Evolutionary conservation across 768 basidiomycete genomes (phyloP).

Genomic region (Coprinopsis marcescibilis): DNA sequence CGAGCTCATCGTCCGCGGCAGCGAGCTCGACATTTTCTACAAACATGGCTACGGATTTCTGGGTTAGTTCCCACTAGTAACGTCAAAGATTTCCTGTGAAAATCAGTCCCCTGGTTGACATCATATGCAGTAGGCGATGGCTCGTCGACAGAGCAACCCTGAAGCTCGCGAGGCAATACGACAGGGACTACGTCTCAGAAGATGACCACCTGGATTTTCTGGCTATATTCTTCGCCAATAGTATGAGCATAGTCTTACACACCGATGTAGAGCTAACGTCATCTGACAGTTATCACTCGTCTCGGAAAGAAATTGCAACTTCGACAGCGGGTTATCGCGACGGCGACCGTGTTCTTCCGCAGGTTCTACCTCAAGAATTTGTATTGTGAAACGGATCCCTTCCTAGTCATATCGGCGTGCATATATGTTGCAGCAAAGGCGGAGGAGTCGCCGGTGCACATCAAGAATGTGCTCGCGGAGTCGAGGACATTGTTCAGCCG

Average conservation of each 20-base stretch:
- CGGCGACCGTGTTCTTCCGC: constrained; percentile 91
- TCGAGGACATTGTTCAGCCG: constrained; percentile 72
- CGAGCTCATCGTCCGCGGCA: constrained; percentile 2
- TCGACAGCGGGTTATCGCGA: constrained; percentile 88
- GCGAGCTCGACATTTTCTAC: constrained; percentile 11
- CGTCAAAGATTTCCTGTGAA: constrained; percentile 26
- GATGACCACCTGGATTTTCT: constrained; percentile 77
- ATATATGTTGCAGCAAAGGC: constrained; percentile 96
- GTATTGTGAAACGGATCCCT: constrained; percentile 95
- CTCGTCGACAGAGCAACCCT: constrained; percentile 77
- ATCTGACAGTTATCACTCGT: constrained; percentile 66
- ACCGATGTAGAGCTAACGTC: neutral
- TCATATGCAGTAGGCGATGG: constrained; percentile 76
- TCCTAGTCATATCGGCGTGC: constrained; percentile 88
- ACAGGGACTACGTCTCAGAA: constrained; percentile 73
- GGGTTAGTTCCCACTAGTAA: constrained; percentile 88
- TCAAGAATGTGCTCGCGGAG: constrained; percentile 87
- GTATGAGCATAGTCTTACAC: constrained; percentile 32
- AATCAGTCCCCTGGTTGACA: constrained; percentile 14
- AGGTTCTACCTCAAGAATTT: constrained; percentile 96
- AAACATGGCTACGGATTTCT: constrained; percentile 87
- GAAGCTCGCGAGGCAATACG: constrained; percentile 66
- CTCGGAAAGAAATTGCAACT: constrained; percentile 79
- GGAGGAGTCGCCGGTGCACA: constrained; percentile 92
- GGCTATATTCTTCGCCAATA: constrained; percentile 82